Conservation (phyloP, 2,329 filamentous ascomycete species). For the Blastomyces silverae region DNA sequence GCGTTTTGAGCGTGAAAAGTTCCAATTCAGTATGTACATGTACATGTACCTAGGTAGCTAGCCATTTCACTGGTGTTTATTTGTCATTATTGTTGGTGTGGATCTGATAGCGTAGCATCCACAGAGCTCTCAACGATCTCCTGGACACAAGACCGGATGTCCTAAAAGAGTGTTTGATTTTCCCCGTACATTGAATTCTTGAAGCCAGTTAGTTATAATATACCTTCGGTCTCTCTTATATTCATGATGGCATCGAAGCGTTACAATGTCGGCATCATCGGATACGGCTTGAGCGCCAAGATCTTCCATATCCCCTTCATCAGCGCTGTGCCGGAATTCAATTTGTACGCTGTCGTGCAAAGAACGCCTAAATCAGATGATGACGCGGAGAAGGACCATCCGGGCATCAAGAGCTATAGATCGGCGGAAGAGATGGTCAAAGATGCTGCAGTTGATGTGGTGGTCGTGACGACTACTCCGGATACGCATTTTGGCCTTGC, state of each 20-base stretch:
- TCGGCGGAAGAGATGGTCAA: constrained; percentile 56
- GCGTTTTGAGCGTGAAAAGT: too few species aligned
- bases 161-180: neutral
- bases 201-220: neutral
- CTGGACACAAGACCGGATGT: neutral
- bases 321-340: constrained; percentile 55
- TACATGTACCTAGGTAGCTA: too few species aligned
- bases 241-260: constrained; percentile 39
- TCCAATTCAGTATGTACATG: too few species aligned
- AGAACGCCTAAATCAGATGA: constrained; percentile 58
- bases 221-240: neutral
- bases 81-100: too few species aligned
- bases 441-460: constrained; percentile 60
- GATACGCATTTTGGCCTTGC: constrained; percentile 62
- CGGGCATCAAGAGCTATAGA: constrained; percentile 58
- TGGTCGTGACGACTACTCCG: constrained; percentile 65
- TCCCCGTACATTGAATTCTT: neutral
- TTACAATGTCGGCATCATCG: constrained; percentile 54
- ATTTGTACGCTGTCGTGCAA: constrained; percentile 69
- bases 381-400: constrained; percentile 63
- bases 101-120: too few species aligned
- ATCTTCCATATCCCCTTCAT: constrained; percentile 81
- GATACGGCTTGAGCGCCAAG: constrained; percentile 62
- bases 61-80: too few species aligned
- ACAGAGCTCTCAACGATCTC: too few species aligned